These are phyloP conservation scores for Agaricus blazei DNA, from an alignment of 768 basidiomycete genomes.

Conservation along the genomic window DNA sequence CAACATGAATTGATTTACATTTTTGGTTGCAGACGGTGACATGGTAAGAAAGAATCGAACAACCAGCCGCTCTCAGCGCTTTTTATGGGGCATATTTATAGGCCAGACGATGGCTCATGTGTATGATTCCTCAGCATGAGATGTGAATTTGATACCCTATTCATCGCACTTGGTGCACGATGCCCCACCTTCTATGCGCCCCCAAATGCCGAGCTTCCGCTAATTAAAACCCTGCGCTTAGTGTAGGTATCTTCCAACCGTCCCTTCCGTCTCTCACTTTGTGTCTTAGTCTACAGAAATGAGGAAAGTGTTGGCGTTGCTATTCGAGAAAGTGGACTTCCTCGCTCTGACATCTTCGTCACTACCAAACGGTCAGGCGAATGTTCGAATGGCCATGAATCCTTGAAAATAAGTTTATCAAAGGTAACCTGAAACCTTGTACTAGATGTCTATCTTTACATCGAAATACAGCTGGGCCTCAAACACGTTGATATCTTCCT, in stretches of 20 bases:
- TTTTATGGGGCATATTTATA: too few relatives aligned
- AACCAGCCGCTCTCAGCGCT: too few relatives aligned
- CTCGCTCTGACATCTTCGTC: slow-evolving; percentile 40
- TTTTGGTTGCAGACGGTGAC: too few relatives aligned
- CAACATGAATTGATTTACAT: too few relatives aligned
- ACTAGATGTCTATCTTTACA: background rate
- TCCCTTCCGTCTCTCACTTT: background rate
- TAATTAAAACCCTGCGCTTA: too few relatives aligned
- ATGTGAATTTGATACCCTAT: too few relatives aligned
- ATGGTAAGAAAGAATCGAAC: too few relatives aligned
- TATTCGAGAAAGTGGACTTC: slow-evolving; percentile 33
- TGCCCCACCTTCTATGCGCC: too few relatives aligned
- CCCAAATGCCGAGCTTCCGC: too few relatives aligned
- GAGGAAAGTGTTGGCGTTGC: slow-evolving; percentile 28
- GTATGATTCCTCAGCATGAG: too few relatives aligned
- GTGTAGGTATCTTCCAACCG: slow-evolving; percentile 4
- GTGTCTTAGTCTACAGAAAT: slow-evolving; percentile 29
- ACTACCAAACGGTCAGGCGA: slow-evolving; percentile 47
- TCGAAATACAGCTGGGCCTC: slow-evolving; percentile 46
- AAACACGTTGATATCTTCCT: slow-evolving; percentile 67
- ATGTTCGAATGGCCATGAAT: slow-evolving; percentile 32
- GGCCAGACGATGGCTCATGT: too few relatives aligned
- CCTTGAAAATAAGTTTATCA: slow-evolving; percentile 41
- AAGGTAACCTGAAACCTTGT: slow-evolving; percentile 31
- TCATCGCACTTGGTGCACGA: too few relatives aligned